A percentile compares a stretch with the other conserved stretches of the same genome.
Evolutionary conservation across 495 filamentous ascomycete genomes (phyloP).

Genomic region (Hypomontagnella submonticulosa): DNA sequence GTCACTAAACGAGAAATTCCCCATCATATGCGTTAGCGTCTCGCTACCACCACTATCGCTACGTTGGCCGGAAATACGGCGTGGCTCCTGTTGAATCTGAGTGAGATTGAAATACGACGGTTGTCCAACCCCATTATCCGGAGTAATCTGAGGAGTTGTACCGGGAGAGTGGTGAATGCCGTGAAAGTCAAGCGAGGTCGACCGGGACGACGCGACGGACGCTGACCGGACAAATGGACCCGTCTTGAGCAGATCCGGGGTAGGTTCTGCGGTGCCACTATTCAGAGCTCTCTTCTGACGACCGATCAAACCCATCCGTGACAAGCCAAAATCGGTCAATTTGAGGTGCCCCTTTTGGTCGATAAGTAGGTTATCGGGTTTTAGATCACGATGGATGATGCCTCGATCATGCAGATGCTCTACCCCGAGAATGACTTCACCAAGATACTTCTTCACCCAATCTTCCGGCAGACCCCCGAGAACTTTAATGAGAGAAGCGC

Average conservation of each 20-base stretch:
- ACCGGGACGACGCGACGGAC: constrained; percentile 92
- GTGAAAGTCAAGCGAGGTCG: constrained; percentile 92
- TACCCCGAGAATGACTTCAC: constrained; percentile 92
- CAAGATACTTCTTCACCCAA: constrained; percentile 97
- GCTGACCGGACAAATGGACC: constrained; percentile 87
- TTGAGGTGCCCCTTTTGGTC: constrained; percentile 97
- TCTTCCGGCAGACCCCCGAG: constrained; percentile 92
- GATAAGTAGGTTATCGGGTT: constrained; percentile 96
- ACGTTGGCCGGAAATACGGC: constrained; percentile 84
- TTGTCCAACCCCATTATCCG: constrained; percentile 78
- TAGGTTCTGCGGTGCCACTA: constrained; percentile 77
- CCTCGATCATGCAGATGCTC: constrained; percentile 94
- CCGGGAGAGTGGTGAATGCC: constrained; percentile 76
- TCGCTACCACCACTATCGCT: constrained; percentile 94
- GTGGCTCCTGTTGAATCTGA: constrained; percentile 75
- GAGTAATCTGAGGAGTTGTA: constrained; percentile 88
- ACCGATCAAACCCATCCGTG: constrained; percentile 95
- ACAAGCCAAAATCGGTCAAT: constrained; percentile 96
- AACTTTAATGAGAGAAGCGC: constrained; percentile 94
- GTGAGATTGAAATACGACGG: constrained; percentile 93
- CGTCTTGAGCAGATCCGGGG: constrained; percentile 90
- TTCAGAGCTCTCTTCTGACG: constrained; percentile 93
- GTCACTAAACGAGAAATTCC: constrained; percentile 83
- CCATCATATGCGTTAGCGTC: constrained; percentile 83
- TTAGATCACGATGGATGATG: constrained; percentile 96